phyloP scores from a whole-genome alignment of 2,329 filamentous ascomycete species.

The Tolypocladium sp. region DNA sequence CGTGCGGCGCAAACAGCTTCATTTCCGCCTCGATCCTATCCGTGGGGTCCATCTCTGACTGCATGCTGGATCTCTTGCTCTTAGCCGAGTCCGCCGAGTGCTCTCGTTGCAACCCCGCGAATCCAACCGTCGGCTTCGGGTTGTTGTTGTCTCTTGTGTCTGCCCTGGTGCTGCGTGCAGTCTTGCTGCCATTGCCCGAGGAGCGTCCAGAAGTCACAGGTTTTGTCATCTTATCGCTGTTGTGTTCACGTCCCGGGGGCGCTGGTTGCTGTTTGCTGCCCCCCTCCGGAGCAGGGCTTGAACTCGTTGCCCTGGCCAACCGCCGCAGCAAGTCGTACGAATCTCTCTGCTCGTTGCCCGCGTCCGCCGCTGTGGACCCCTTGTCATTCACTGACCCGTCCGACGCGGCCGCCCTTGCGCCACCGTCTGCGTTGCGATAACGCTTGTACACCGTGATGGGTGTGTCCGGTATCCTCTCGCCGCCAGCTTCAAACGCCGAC shows the following conservation, averaged over 20 bases:
- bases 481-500: constrained; percentile 16
- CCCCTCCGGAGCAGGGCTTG: constrained; percentile 27
- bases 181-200: constrained; percentile 9
- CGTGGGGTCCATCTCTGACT: constrained; percentile 44
- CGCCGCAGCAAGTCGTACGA: constrained; percentile 40
- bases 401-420: neutral
- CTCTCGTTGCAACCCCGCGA: constrained; percentile 32
- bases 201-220: constrained; percentile 9
- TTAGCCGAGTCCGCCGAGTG: constrained; percentile 36
- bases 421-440: constrained; percentile 1
- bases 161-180: constrained; percentile 6
- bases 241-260: constrained; percentile 3
- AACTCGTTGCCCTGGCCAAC: constrained; percentile 37
- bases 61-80: constrained; percentile 38
- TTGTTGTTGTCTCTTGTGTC: constrained; percentile 12
- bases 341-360: constrained; percentile 18
- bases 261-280: constrained; percentile 13
- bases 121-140: constrained; percentile 34
- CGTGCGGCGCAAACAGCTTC: constrained; percentile 44
- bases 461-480: constrained; percentile 26
- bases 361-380: neutral
- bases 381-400: neutral
- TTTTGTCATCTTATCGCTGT: constrained; percentile 3
- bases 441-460: constrained; percentile 30
- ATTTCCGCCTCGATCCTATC: constrained; percentile 48